A percentile compares a stretch with the other conserved stretches of the same genome.
Evolutionary conservation across 345 rosid genomes (phyloP).

Genomic region (Eucalyptus virginea): DNA sequence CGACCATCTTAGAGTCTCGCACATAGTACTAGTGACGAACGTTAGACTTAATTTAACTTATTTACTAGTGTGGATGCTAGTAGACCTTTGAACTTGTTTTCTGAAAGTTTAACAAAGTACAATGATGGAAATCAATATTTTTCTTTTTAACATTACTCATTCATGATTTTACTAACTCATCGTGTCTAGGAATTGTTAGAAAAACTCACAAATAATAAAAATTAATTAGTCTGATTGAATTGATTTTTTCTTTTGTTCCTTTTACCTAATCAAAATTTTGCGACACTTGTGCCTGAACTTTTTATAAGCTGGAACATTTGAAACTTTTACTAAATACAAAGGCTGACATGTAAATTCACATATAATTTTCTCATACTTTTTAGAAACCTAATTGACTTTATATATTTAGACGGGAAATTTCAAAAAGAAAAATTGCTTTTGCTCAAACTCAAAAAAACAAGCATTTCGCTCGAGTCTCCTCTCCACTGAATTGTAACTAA

Average conservation of each 20-base stretch:
- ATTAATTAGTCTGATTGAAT: background rate
- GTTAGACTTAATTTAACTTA: background rate
- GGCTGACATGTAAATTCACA: background rate
- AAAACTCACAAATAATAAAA: background rate
- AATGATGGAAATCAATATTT: background rate
- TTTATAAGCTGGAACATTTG: background rate
- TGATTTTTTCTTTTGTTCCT: background rate
- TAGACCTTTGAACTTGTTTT: background rate
- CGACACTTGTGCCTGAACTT: background rate
- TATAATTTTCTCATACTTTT: fast-evolving
- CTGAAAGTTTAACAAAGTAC: background rate
- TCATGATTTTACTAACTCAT: background rate
- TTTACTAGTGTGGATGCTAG: background rate
- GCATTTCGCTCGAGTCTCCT: background rate
- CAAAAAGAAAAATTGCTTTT: background rate
- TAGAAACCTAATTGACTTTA: background rate
- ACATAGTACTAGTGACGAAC: fast-evolving
- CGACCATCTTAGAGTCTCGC: background rate
- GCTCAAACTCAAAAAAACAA: background rate
- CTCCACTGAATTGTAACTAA: background rate
- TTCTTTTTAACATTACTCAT: background rate
- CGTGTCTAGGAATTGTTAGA: background rate
- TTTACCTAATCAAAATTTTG: background rate
- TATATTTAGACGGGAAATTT: background rate
- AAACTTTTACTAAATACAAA: background rate